These are phyloP conservation scores for Euphorbia pulcherrima DNA, from an alignment of 345 rosid species.

Conservation along the genomic window DNA sequence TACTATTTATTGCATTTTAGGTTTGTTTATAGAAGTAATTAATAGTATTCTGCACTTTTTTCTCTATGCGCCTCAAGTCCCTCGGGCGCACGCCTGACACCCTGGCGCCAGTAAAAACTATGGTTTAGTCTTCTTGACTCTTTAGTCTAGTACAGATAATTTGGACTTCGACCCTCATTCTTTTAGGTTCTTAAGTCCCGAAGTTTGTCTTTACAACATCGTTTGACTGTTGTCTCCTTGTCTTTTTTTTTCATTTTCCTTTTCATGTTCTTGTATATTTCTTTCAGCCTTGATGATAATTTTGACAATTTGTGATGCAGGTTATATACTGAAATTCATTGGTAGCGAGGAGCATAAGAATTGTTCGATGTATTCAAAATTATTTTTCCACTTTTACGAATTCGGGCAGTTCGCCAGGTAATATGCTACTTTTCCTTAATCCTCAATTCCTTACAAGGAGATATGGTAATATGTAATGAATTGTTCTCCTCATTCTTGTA, in stretches of 20 bases:
- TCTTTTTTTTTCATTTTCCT: too few relatives aligned
- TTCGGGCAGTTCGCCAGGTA: conserved; percentile 60
- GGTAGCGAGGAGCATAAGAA: conserved; percentile 42
- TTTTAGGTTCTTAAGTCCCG: background rate
- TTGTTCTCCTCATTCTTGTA: background rate
- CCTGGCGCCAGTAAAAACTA: too few relatives aligned
- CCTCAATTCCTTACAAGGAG: background rate
- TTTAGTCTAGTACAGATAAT: background rate
- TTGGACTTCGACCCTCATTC: background rate
- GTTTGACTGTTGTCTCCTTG: background rate
- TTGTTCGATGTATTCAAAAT: conserved; percentile 33
- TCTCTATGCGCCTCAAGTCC: too few relatives aligned
- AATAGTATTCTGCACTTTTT: too few relatives aligned
- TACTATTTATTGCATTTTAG: too few relatives aligned
- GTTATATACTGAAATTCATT: conserved; percentile 42
- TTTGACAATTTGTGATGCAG: conserved; percentile 34
- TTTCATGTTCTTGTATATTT: background rate
- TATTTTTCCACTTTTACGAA: conserved; percentile 59
- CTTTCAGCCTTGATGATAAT: conserved; percentile 3
- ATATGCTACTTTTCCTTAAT: conserved; percentile 12
- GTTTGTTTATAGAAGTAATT: too few relatives aligned
- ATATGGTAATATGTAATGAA: background rate
- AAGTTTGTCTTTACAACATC: background rate
- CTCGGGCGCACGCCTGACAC: too few relatives aligned
- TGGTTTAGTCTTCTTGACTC: background rate